Conservation (phyloP, 1,139 yeast species). For the Yamadazyma blattariae region DNA sequence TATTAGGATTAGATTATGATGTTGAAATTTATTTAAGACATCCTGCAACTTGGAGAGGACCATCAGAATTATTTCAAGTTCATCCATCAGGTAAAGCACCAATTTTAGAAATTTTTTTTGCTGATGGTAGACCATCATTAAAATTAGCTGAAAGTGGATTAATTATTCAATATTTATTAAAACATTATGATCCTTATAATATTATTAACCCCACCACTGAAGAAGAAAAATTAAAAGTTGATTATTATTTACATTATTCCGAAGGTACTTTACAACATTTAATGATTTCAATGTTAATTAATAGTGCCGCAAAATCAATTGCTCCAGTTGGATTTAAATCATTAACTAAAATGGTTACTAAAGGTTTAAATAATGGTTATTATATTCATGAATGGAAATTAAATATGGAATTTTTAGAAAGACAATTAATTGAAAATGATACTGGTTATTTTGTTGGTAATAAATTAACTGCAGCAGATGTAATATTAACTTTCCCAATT, state of each 20-base stretch:
- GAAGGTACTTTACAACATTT: slow-evolving; percentile 58
- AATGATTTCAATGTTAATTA: slow-evolving; percentile 39
- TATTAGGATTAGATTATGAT: slow-evolving; percentile 47
- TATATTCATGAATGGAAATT: slow-evolving; percentile 41
- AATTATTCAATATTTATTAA: slow-evolving; percentile 43
- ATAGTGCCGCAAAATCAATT: slow-evolving; percentile 32
- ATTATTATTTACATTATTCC: slow-evolving; percentile 51
- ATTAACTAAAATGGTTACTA: slow-evolving; percentile 37
- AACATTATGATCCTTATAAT: slow-evolving; percentile 36
- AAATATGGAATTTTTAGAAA: slow-evolving; percentile 42
- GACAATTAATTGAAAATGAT: slow-evolving; percentile 33
- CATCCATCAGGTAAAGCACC: slow-evolving; percentile 63
- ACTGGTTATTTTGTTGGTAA: slow-evolving; percentile 55
- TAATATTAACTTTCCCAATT: slow-evolving; percentile 47
- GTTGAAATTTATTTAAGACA: slow-evolving; percentile 47
- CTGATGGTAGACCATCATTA: slow-evolving; percentile 36
- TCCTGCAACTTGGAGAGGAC: slow-evolving; percentile 39
- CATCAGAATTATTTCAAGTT: slow-evolving; percentile 44
- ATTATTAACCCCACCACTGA: slow-evolving; percentile 29
- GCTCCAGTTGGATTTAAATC: slow-evolving; percentile 50
- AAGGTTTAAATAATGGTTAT: slow-evolving; percentile 39
- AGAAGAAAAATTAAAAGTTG: slow-evolving; percentile 37
- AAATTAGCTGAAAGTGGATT: slow-evolving; percentile 47
- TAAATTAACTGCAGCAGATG: slow-evolving; percentile 58
- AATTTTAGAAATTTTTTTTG: slow-evolving; percentile 43